Evolutionary conservation across 2,329 filamentous ascomycete species (phyloP).

Genomic region (Scopulariopsis brevicaulis): DNA sequence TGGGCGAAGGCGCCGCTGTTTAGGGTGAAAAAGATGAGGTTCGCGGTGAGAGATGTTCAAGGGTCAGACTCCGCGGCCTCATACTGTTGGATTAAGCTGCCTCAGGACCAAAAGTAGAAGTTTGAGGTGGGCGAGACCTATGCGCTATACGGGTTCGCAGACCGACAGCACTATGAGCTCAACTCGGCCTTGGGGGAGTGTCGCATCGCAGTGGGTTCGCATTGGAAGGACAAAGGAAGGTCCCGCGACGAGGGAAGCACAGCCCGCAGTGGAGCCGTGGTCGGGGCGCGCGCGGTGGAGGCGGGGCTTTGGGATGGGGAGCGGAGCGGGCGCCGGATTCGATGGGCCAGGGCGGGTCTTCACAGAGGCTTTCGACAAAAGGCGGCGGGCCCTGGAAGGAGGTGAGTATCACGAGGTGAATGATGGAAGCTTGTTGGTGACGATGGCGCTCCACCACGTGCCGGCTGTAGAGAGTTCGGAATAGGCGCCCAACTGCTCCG

Average conservation of each 20-base stretch:
- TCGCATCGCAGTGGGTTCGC: constrained; percentile 4
- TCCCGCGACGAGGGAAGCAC: constrained; percentile 1
- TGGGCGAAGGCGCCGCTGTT: not conserved
- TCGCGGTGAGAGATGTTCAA: not conserved
- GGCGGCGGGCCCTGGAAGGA: not conserved
- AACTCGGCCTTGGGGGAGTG: constrained; percentile 1
- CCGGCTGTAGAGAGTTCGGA: not conserved
- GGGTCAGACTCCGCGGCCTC: not conserved
- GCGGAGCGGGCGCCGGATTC: not conserved
- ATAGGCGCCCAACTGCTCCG: not conserved
- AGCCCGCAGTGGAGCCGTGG: constrained; percentile 4
- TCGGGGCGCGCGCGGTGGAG: not conserved
- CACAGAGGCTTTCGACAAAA: not conserved
- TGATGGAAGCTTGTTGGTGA: not conserved
- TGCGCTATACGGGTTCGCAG: constrained; percentile 2
- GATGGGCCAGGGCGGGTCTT: not conserved
- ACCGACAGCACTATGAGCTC: constrained; percentile 2
- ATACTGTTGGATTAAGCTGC: not conserved
- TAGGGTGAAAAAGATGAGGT: not conserved
- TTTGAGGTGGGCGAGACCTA: not conserved
- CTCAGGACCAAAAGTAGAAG: not conserved
- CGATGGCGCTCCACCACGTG: not conserved
- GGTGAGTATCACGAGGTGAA: not conserved
- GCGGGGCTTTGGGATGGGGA: not conserved
- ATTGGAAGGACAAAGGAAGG: constrained; percentile 2